phyloP scores from a whole-genome alignment of 306 rosid species.

The Trifolium dubium region DNA sequence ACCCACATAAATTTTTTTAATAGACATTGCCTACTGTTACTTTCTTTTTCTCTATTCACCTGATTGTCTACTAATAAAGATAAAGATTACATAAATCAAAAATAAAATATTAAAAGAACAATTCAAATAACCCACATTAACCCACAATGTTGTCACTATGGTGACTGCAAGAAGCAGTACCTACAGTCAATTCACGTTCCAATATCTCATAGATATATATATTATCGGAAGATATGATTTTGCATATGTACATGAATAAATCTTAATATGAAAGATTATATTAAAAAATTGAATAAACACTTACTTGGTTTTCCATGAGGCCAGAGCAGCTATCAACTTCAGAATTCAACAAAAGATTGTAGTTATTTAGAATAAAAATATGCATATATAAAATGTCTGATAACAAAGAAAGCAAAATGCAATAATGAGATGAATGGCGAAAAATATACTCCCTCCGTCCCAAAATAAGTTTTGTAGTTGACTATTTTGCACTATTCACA shows the following conservation, averaged over 20 bases:
- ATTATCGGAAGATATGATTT: background rate
- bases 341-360: background rate
- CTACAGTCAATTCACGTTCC: background rate
- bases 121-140: background rate
- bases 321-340: background rate
- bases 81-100: background rate
- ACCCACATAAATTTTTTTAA: too few relatives aligned
- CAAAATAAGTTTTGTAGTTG: too few relatives aligned
- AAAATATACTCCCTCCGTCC: too few relatives aligned
- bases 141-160: background rate
- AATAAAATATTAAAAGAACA: too few relatives aligned
- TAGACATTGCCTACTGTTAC: too few relatives aligned
- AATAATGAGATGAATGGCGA: background rate
- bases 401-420: background rate
- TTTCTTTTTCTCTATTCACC: background rate
- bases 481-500: too few relatives aligned
- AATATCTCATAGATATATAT: background rate
- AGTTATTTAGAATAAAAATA: background rate
- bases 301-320: constrained; percentile 4
- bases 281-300: background rate
- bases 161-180: background rate
- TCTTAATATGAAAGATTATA: background rate
- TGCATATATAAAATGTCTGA: background rate
- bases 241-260: background rate
- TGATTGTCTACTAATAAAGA: too few relatives aligned